Percentiles rank a stretch among this genome's conserved stretches.
phyloP scores from a whole-genome alignment of 768 basidiomycete genomes.

The Tricholoma hemisulphureum region DNA sequence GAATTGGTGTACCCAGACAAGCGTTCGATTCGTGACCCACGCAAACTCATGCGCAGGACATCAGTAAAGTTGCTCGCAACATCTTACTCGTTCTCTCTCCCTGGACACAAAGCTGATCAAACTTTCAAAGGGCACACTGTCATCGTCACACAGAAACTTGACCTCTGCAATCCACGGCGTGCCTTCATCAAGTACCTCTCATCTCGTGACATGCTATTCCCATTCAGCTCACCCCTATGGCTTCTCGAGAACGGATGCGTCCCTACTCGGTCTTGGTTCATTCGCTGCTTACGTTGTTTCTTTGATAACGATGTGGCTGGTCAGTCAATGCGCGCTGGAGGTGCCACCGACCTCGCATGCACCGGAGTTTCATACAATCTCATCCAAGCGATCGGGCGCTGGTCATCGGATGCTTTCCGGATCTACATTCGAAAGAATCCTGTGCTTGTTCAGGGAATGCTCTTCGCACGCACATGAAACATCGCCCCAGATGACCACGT shows the following conservation, averaged over 20 bases:
- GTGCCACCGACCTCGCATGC: constrained; percentile 34
- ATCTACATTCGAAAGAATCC: constrained; percentile 23
- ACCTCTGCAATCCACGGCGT: background rate
- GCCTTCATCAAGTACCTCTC: background rate
- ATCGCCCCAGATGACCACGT: too few relatives aligned
- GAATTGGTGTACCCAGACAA: too few relatives aligned
- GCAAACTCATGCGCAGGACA: too few relatives aligned
- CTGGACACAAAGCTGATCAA: too few relatives aligned
- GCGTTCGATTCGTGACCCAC: too few relatives aligned
- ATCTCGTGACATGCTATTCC: background rate
- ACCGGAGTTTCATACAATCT: constrained; percentile 22
- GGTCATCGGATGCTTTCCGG: constrained; percentile 33
- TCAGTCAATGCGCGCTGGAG: constrained; percentile 24
- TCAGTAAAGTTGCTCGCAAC: too few relatives aligned
- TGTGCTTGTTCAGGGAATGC: too few relatives aligned
- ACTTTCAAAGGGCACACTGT: too few relatives aligned
- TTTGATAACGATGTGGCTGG: background rate
- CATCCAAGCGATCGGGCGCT: constrained; percentile 39
- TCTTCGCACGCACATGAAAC: too few relatives aligned
- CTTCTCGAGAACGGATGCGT: background rate
- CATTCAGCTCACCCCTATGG: background rate
- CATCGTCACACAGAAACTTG: too few relatives aligned
- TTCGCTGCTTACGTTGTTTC: background rate
- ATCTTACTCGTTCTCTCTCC: too few relatives aligned
- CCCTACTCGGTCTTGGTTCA: background rate